phyloP scores from a whole-genome alignment of 1,284 basidiomycete genomes.

The Microbotryum lychnidis-dioicae region DNA sequence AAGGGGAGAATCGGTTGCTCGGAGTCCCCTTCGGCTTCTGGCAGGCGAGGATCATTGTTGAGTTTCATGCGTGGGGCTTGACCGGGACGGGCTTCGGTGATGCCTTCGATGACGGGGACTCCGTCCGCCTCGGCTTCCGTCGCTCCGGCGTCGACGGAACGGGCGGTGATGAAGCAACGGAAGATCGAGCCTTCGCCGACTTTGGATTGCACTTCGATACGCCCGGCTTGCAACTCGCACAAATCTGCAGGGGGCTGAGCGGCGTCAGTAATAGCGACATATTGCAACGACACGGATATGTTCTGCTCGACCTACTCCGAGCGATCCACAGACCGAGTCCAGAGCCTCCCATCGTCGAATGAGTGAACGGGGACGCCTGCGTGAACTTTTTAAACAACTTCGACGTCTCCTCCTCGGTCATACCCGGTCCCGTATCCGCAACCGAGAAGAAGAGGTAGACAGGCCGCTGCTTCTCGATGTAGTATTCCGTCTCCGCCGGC shows the following conservation, averaged over 20 bases:
- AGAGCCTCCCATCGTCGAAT: conserved; percentile 19
- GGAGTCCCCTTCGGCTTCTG: background rate
- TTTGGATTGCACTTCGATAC: conserved; percentile 19
- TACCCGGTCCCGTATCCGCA: conserved; percentile 25
- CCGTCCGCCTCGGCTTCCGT: background rate
- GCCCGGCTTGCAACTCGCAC: conserved; percentile 23
- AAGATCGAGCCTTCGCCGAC: conserved; percentile 23
- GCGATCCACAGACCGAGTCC: conserved; percentile 23
- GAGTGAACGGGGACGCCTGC: conserved; percentile 24
- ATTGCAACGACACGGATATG: no score
- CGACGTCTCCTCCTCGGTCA: conserved; percentile 19
- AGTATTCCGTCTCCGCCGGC: conserved; percentile 15
- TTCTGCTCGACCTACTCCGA: conserved; percentile 1
- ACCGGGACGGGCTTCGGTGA: background rate
- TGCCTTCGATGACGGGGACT: background rate
- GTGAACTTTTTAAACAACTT: conserved; percentile 20
- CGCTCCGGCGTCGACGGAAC: conserved; percentile 15
- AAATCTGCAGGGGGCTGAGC: conserved; percentile 7
- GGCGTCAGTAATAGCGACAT: no score
- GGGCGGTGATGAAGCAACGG: conserved; percentile 24
- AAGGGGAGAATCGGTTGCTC: background rate
- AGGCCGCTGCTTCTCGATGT: conserved; percentile 14
- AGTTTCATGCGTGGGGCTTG: background rate
- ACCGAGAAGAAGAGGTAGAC: conserved; percentile 24
- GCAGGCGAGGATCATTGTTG: conserved; percentile 8